Conservation (phyloP, 306 rosid species). For the Abrus pulchellus region DNA sequence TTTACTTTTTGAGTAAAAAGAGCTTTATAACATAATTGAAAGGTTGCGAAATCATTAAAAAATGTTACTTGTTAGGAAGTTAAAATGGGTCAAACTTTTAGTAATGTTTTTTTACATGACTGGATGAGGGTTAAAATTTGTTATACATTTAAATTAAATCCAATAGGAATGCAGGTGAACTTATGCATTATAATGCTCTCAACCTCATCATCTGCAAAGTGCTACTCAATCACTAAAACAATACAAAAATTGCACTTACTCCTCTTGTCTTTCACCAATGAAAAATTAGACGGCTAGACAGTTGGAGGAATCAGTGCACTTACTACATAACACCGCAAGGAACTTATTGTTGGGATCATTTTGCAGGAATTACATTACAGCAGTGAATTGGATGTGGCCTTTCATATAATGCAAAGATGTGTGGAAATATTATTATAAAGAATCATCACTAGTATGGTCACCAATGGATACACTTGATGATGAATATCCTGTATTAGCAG, state of each 20-base stretch:
- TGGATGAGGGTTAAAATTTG: background rate
- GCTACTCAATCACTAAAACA: slow-evolving; percentile 50
- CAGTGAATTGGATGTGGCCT: slow-evolving; percentile 6
- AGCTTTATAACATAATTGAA: background rate
- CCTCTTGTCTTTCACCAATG: slow-evolving; percentile 54
- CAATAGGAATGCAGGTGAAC: background rate
- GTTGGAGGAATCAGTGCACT: slow-evolving; percentile 35
- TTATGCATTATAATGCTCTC: slow-evolving; percentile 24
- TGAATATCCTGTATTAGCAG: slow-evolving; percentile 78
- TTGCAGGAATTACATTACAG: slow-evolving; percentile 34
- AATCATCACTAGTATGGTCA: slow-evolving; percentile 43
- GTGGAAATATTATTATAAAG: slow-evolving; percentile 36
- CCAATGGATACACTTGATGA: slow-evolving; percentile 45
- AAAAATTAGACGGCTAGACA: slow-evolving; percentile 51
- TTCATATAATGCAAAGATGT: slow-evolving; percentile 32
- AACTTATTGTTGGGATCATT: slow-evolving; percentile 42
- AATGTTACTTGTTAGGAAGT: no score
- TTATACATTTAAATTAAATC: background rate
- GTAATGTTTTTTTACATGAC: background rate
- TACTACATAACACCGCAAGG: slow-evolving; percentile 30
- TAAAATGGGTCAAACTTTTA: background rate
- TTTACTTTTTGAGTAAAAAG: background rate
- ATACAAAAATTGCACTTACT: slow-evolving; percentile 50
- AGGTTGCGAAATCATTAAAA: background rate
- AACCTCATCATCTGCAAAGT: slow-evolving; percentile 41